Base-by-base conservation (phyloP, 352 stramenopile genomes). In the Pythium vanterpoolii region DNA sequence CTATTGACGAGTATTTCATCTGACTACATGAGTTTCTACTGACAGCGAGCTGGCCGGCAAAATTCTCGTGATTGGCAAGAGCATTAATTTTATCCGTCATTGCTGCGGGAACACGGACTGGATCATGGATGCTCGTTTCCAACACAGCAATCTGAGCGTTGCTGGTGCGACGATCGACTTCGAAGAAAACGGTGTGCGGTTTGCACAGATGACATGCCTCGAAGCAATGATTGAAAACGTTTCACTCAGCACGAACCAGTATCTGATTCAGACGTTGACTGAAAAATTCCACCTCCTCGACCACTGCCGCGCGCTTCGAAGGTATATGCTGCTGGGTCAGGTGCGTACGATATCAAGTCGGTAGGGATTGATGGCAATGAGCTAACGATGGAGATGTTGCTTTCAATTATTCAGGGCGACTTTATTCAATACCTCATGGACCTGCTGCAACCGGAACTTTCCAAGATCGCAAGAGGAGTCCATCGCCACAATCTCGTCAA, bases 11-110 rank as follows among this genome's bases (percentile, higher is more conserved):
- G 19, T 48, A 27, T 18, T 30, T 30, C 2, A 1, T 46, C 10
- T 21, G 18, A 46, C n/a, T n/a, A n/a, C n/a, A n/a, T n/a, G n/a
- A n/a, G n/a, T n/a, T 48, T 33, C n/a, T 43, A 49, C n/a, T 36
- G 30, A 31, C 58, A 95, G 84, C 39, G 86, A 96, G 11, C 72
- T 99, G 13, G 96, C 96, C 2, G 79, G 90, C 23, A 96, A 96
- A 34, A 97, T 98, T 44, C 71, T 99, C 21, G 76, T 97, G 23
- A 96, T 99, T 39, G 97, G 97, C 36, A 99, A 99, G 70, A 98
- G 93, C 40, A 99, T 99, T 65, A 99, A 99, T 77, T 99, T 99
- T 53, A 98, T 99, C 70, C 87, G 96, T 18, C 76, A 90, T 45
- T 98, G 94, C 75, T 98, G 97, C 48, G 78, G 87, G 11, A 93